Conservation (phyloP, 2,329 filamentous ascomycete genomes). For the Alternaria solani region DNA sequence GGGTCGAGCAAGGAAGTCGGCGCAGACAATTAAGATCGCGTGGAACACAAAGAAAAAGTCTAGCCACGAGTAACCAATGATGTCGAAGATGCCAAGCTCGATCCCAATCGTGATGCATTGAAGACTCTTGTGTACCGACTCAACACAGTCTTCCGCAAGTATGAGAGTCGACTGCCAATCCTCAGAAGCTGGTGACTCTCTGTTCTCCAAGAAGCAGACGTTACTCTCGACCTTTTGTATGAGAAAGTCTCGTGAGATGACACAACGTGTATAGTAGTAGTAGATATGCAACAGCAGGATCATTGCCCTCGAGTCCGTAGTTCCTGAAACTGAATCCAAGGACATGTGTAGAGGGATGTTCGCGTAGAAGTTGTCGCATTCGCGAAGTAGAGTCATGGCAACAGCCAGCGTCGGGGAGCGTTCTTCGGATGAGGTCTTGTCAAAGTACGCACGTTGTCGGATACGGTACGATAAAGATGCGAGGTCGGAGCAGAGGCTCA, state of each 20-base stretch:
- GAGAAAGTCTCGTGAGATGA: conserved; percentile 35
- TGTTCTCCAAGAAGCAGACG: conserved; percentile 25
- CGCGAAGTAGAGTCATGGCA: conserved; percentile 29
- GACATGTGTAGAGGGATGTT: conserved; percentile 24
- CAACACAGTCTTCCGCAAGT: conserved; percentile 39
- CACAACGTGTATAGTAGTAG: conserved; percentile 35
- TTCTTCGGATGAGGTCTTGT: conserved; percentile 28
- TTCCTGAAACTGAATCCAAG: conserved; percentile 17
- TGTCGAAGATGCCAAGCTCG: conserved; percentile 22
- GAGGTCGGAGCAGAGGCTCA: conserved; percentile 20
- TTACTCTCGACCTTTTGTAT: conserved; percentile 35
- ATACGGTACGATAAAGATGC: conserved; percentile 30
- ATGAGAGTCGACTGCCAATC: conserved; percentile 23
- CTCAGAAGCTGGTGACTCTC: conserved; percentile 12
- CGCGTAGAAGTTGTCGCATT: conserved; percentile 30
- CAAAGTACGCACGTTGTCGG: conserved; percentile 35
- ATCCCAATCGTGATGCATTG: conserved; percentile 29
- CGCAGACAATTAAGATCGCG: conserved; percentile 36
- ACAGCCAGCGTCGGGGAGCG: conserved; percentile 27
- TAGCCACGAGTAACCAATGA: conserved; percentile 32
- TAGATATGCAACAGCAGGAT: conserved; percentile 33
- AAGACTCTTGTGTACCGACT: conserved; percentile 34
- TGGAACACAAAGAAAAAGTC: conserved; percentile 40
- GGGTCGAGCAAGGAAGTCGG: conserved; percentile 38
- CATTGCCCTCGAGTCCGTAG: conserved; percentile 21